Evolutionary conservation across 129 eudicot genomes (phyloP), one percentile per base, ranked within the genome.

Genomic region (Apium graveolens): DNA sequence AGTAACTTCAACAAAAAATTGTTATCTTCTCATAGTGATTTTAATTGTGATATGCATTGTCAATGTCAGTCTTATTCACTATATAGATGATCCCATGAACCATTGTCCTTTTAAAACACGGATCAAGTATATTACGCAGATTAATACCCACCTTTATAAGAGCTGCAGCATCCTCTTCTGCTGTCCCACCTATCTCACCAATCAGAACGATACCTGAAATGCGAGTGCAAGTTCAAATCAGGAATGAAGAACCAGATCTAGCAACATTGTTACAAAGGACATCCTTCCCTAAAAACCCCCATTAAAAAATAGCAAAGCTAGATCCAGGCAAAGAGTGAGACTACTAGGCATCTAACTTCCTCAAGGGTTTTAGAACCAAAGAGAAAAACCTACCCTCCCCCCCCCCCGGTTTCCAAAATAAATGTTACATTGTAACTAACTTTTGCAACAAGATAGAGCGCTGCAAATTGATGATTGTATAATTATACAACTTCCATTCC

Each of bases 81-180:
- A 65, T 13, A 29, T 65, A 65, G 2, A 38, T 73, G 34, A 73
- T 24, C 34, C 24, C 16, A 41, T 39, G 13, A 39, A 21, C 24
- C 16, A 24, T 39, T 5, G 24, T 24, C 26, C 27, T 0, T 39
- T 44, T 43, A 10, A 27, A 44, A 42, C 16, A 42, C 16, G 16
- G 20, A 74, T 38, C 17, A 27, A 44, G 35, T 16, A 76, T 1
- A 4, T 24, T 4, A 42, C 1, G 21, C 7, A 5, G 34, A 72
- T n/a, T 41, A 11, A 21, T n/a, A 14, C 80, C 68, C 65, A 96
- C 99, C 97, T 96, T 96, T 81, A 96, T 96, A 37, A 96, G 89
- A 78, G 99, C 99, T 68, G 99, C 99, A 21, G 97, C 99, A 84
- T 96, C 99, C 88, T 96, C 99, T 86, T 96, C 99, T 24, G 99